These are phyloP conservation scores for Colletotrichum sp. DNA, from an alignment of 2,329 filamentous ascomycete species.

Conservation along the genomic window DNA sequence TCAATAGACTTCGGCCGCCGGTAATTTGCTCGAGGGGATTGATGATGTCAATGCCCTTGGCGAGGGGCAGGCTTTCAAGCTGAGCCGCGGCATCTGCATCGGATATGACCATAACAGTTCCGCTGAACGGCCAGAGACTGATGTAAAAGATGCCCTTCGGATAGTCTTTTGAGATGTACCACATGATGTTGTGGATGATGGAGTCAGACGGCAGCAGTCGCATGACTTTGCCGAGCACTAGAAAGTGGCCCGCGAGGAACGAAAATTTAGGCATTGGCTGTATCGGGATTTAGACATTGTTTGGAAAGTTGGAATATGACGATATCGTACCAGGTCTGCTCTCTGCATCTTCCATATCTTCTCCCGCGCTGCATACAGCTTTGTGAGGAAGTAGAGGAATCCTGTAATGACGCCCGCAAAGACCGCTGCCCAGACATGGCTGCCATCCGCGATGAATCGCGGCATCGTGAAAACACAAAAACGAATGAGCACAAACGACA, in stretches of 20 bases:
- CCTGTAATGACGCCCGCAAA: neutral
- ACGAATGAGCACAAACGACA: neutral
- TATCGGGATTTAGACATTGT: neutral
- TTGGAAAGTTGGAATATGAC: accelerated
- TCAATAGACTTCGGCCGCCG: slow-evolving; percentile 32
- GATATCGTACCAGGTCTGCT: neutral
- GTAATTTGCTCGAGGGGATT: slow-evolving; percentile 31
- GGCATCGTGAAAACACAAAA: neutral
- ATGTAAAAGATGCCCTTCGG: slow-evolving; percentile 25
- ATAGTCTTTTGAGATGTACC: slow-evolving; percentile 17
- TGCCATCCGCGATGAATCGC: neutral
- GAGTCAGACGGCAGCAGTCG: slow-evolving; percentile 23
- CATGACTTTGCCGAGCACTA: slow-evolving; percentile 23
- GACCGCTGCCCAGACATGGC: neutral
- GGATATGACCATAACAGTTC: slow-evolving; percentile 22
- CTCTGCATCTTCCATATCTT: neutral
- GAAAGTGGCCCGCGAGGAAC: slow-evolving; percentile 28
- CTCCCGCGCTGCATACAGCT: neutral
- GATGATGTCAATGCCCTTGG: slow-evolving; percentile 33
- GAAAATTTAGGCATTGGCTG: slow-evolving; percentile 16
- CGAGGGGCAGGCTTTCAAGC: slow-evolving; percentile 24
- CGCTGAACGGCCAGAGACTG: slow-evolving; percentile 31
- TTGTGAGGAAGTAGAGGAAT: neutral
- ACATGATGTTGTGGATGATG: slow-evolving; percentile 29
- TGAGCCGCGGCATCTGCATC: slow-evolving; percentile 26